Evolutionary conservation across 2,329 filamentous ascomycete genomes (phyloP).

Genomic region (Fusarium transvaalense): DNA sequence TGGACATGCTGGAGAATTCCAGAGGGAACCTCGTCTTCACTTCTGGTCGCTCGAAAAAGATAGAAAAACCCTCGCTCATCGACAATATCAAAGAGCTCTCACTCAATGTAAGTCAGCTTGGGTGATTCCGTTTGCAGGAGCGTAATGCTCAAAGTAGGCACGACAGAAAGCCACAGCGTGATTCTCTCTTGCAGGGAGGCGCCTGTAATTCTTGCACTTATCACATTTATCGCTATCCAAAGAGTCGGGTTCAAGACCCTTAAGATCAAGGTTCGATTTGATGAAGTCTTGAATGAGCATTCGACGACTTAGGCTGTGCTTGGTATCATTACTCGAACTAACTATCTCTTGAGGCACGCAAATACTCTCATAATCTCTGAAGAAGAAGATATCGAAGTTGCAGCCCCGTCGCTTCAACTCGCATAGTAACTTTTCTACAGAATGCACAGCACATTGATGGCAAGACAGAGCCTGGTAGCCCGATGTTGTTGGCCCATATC

Average conservation of each 20-base stretch:
- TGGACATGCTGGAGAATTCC: constrained; percentile 10
- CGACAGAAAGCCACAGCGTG: constrained; percentile 25
- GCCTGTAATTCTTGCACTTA: constrained; percentile 68
- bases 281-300: constrained; percentile 74
- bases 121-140: not conserved
- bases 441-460: constrained; percentile 69
- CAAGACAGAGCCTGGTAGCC: not conserved
- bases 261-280: constrained; percentile 14
- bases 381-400: constrained; percentile 79
- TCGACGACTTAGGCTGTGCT: constrained; percentile 72
- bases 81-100: constrained; percentile 17
- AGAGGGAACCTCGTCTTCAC: not conserved
- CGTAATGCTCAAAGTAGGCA: constrained; percentile 16
- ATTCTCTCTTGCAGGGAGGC: constrained; percentile 24
- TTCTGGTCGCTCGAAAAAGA: constrained; percentile 35
- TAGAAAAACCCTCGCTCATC: constrained; percentile 44
- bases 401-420: constrained; percentile 73
- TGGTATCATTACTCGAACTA: constrained; percentile 49
- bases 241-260: constrained; percentile 61
- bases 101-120: constrained; percentile 12
- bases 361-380: constrained; percentile 66
- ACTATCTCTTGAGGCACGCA: constrained; percentile 62
- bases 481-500: not conserved
- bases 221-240: constrained; percentile 63
- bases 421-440: constrained; percentile 74